These are phyloP conservation scores for Fragilaria radians DNA, from an alignment of 108 stramenopile genomes.

Conservation along the genomic window DNA sequence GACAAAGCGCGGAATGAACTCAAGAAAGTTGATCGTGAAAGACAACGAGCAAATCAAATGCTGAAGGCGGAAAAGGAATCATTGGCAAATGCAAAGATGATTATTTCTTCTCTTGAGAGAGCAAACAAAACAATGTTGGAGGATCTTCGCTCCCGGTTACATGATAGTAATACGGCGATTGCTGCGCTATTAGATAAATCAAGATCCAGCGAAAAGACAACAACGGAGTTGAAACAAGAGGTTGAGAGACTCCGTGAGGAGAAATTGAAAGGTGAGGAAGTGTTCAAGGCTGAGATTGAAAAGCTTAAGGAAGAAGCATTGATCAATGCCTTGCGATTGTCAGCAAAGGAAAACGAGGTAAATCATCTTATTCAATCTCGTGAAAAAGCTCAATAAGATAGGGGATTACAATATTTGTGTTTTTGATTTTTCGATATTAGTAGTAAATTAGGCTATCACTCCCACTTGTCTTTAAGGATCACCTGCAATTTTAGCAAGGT, in stretches of 20 bases:
- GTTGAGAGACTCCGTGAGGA: conserved; percentile 30
- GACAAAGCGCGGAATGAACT: conserved; percentile 16
- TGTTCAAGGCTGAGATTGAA: conserved; percentile 10
- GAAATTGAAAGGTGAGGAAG: conserved; percentile 12
- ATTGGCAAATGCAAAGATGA: conserved; percentile 63
- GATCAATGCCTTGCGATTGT: background rate
- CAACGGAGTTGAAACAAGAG: conserved; percentile 16
- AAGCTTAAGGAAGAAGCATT: conserved; percentile 8
- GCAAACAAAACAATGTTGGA: conserved; percentile 63
- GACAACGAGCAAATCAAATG: conserved; percentile 23
- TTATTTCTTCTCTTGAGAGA: conserved; percentile 57
- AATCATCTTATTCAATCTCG: no score
- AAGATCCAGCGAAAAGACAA: conserved; percentile 28
- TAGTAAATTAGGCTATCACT: no score
- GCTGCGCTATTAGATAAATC: conserved; percentile 45
- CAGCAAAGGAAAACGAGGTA: conserved; percentile 5
- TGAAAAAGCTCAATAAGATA: no score
- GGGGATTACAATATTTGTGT: no score
- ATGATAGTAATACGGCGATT: conserved; percentile 52
- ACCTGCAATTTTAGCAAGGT: conserved; percentile 69
- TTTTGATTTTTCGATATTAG: no score
- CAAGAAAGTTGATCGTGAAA: conserved; percentile 20
- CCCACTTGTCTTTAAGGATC: conserved; percentile 14
- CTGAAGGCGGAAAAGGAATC: conserved; percentile 34
- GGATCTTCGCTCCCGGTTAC: conserved; percentile 40